Conservation (phyloP, 805 yeast genomes). For the Saccharomycopsis javanensis region DNA sequence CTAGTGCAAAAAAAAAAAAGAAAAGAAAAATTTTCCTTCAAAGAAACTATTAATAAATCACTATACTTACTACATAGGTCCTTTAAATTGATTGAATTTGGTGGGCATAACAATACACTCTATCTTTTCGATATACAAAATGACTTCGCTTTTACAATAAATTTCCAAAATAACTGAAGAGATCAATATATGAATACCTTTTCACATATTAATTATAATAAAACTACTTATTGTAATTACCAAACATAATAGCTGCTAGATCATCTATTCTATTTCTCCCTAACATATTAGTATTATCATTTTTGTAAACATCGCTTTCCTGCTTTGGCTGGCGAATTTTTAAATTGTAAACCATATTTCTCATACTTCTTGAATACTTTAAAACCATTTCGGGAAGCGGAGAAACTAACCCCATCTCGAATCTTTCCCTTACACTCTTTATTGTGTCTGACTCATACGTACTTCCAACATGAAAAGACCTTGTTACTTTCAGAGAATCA, state of each 20-base stretch:
- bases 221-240: not conserved
- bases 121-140: too few relatives aligned
- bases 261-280: not conserved
- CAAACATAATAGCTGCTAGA: not conserved
- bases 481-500: not conserved
- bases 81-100: too few relatives aligned
- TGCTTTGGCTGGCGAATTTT: not conserved
- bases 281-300: not conserved
- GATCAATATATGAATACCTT: too few relatives aligned
- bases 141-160: too few relatives aligned
- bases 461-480: not conserved
- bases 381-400: slow-evolving; percentile 1
- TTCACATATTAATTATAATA: too few relatives aligned
- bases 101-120: too few relatives aligned
- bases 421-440: not conserved
- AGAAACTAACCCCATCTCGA: not conserved
- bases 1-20: too few relatives aligned
- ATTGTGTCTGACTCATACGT: not conserved
- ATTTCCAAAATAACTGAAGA: too few relatives aligned
- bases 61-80: too few relatives aligned
- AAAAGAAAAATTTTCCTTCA: too few relatives aligned
- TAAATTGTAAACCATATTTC: slow-evolving; percentile 1
- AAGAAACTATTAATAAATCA: too few relatives aligned
- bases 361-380: slow-evolving; percentile 5
- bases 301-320: not conserved